These are phyloP conservation scores for Magnaporthales sp. DNA, from an alignment of 2,329 filamentous ascomycete species.

Conservation along the genomic window DNA sequence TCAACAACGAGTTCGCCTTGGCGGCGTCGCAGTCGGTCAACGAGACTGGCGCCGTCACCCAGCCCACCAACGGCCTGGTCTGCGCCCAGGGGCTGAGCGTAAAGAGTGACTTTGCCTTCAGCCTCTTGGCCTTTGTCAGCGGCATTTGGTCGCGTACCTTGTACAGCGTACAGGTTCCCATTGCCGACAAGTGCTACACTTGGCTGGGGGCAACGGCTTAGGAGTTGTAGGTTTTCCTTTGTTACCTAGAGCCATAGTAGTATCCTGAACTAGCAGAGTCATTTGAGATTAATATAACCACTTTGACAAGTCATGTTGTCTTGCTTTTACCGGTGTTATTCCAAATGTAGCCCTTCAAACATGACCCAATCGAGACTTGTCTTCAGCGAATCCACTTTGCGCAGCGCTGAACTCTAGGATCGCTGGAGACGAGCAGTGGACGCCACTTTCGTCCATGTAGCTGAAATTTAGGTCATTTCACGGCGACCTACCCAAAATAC, in stretches of 20 bases:
- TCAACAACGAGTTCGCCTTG: constrained; percentile 16
- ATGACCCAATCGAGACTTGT: too few species aligned
- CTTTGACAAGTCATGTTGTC: too few species aligned
- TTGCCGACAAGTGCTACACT: constrained; percentile 18
- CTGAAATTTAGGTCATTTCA: too few species aligned
- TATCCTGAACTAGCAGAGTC: background rate
- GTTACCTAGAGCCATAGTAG: too few species aligned
- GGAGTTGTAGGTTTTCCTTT: background rate
- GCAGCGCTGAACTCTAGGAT: too few species aligned
- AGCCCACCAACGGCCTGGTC: constrained; percentile 7
- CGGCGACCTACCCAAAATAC: too few species aligned
- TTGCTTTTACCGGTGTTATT: too few species aligned
- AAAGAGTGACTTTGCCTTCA: constrained; percentile 17
- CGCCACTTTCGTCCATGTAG: too few species aligned
- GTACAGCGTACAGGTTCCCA: constrained; percentile 16
- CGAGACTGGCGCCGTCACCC: constrained; percentile 8
- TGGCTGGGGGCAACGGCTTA: constrained; percentile 5
- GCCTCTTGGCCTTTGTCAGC: constrained; percentile 16
- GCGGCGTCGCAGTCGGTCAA: constrained; percentile 12
- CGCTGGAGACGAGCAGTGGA: too few species aligned
- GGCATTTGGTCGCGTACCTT: constrained; percentile 17
- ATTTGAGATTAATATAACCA: too few species aligned
- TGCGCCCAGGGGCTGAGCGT: constrained; percentile 17
- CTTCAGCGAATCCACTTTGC: too few species aligned
- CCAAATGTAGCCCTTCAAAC: too few species aligned